These are phyloP conservation scores for Trichosporon sp. DNA, from an alignment of 1,284 basidiomycete genomes.

Conservation along the genomic window DNA sequence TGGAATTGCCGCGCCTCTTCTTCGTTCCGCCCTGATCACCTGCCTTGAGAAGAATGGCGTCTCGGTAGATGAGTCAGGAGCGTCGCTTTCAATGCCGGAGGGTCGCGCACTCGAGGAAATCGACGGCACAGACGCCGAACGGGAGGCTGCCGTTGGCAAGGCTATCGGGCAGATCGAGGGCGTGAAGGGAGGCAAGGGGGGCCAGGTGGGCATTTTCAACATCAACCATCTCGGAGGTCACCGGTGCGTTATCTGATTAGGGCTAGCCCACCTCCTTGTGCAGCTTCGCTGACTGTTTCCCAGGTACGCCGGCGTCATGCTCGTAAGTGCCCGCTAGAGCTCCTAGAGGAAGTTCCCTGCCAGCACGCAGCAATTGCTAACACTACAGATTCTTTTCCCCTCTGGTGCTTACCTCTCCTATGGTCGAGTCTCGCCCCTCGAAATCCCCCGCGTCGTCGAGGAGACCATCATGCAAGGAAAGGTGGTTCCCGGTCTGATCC, in stretches of 20 bases:
- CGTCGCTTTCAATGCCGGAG: conserved; percentile 56
- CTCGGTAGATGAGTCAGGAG: conserved; percentile 45
- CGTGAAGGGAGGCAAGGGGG: conserved; percentile 51
- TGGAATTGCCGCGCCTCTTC: conserved; percentile 73
- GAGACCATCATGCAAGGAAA: conserved; percentile 79
- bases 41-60: conserved; percentile 42
- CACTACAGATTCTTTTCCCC: conserved; percentile 70
- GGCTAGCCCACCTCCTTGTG: not conserved
- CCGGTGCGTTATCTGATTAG: conserved; percentile 48
- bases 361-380: conserved; percentile 1
- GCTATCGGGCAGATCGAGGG: conserved; percentile 53
- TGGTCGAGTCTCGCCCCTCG: conserved; percentile 84
- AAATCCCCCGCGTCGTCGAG: conserved; percentile 77
- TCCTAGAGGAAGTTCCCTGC: not conserved
- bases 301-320: conserved; percentile 77
- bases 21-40: conserved; percentile 55
- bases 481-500: conserved; percentile 72
- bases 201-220: conserved; percentile 68
- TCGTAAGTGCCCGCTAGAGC: conserved; percentile 56
- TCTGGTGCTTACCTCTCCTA: conserved; percentile 82
- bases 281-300: not conserved
- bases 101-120: conserved; percentile 56
- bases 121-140: conserved; percentile 54
- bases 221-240: conserved; percentile 88
- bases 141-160: conserved; percentile 52